phyloP scores from a whole-genome alignment of 441 rosid species.

The Jatropha multifida region DNA sequence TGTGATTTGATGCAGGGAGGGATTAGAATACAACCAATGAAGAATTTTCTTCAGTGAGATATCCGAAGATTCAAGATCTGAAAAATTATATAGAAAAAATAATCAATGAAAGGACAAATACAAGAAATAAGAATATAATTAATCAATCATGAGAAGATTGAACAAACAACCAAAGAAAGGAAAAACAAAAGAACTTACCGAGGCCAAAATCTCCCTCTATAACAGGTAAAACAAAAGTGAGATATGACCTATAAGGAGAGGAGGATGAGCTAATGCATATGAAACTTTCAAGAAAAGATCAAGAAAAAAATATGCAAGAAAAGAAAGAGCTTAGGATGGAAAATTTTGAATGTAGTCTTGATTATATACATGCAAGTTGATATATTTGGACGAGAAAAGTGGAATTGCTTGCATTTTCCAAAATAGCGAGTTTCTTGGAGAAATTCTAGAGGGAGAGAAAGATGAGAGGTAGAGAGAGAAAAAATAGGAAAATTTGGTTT shows the following conservation, averaged over 20 bases:
- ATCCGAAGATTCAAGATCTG: background rate
- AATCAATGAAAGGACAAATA: too few relatives aligned
- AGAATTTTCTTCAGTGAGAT: background rate
- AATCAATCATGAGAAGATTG: background rate
- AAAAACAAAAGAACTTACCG: conserved; percentile 1
- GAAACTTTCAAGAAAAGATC: conserved; percentile 7
- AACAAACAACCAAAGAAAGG: background rate
- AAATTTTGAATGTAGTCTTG: background rate
- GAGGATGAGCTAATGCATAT: conserved; percentile 9
- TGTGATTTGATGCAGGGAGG: background rate
- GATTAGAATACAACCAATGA: conserved; percentile 2
- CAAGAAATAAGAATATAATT: background rate
- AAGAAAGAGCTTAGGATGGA: background rate
- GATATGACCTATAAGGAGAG: background rate
- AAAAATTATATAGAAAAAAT: background rate
- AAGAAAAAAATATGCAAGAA: background rate
- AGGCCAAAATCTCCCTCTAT: background rate
- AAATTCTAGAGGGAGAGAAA: background rate
- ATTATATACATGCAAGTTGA: background rate
- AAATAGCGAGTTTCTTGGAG: conserved; percentile 6
- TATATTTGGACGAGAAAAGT: conserved; percentile 18
- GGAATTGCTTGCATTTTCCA: background rate
- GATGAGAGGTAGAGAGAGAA: background rate
- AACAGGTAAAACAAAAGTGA: background rate
- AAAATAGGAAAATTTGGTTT: background rate